Conservation (phyloP, 306 rosid genomes). For the Abrus pulchellus region DNA sequence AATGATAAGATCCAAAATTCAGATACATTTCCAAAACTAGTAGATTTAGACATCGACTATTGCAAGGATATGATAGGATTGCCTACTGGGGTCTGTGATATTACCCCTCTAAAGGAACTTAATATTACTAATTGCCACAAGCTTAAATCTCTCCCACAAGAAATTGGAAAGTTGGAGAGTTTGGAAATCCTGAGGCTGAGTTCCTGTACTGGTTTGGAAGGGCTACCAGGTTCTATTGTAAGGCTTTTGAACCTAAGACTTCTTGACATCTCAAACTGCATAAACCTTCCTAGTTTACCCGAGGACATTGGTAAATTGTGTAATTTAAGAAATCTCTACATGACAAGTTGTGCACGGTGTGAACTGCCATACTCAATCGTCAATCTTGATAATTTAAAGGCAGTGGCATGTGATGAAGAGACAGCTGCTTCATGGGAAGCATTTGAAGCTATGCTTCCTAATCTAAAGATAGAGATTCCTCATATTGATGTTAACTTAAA, state of each 20-base stretch:
- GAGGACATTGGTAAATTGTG: conserved; percentile 55
- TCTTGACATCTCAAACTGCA: conserved; percentile 65
- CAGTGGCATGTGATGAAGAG: conserved; percentile 72
- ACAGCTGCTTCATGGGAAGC: conserved; percentile 57
- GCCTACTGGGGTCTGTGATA: conserved; percentile 55
- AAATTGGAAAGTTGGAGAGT: conserved; percentile 54
- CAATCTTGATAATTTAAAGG: conserved; percentile 52
- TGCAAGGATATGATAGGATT: conserved; percentile 58
- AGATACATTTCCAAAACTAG: conserved; percentile 58
- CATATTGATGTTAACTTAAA: conserved; percentile 61
- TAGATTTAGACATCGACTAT: conserved; percentile 64
- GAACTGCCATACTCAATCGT: conserved; percentile 56
- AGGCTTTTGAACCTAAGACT: conserved; percentile 40
- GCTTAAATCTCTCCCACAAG: conserved; percentile 57
- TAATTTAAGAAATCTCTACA: conserved; percentile 53
- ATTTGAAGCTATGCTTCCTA: conserved; percentile 40
- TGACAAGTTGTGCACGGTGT: conserved; percentile 60
- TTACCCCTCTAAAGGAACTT: conserved; percentile 54
- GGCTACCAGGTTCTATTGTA: conserved; percentile 48
- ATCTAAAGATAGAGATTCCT: conserved; percentile 48
- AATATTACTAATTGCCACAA: conserved; percentile 68
- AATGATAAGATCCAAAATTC: conserved; percentile 46
- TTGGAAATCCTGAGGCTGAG: conserved; percentile 63
- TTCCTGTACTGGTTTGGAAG: conserved; percentile 59
- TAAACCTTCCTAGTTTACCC: conserved; percentile 56